Evolutionary conservation across 2,329 filamentous ascomycete genomes (phyloP).

Genomic region (Cordyceps farinosa): DNA sequence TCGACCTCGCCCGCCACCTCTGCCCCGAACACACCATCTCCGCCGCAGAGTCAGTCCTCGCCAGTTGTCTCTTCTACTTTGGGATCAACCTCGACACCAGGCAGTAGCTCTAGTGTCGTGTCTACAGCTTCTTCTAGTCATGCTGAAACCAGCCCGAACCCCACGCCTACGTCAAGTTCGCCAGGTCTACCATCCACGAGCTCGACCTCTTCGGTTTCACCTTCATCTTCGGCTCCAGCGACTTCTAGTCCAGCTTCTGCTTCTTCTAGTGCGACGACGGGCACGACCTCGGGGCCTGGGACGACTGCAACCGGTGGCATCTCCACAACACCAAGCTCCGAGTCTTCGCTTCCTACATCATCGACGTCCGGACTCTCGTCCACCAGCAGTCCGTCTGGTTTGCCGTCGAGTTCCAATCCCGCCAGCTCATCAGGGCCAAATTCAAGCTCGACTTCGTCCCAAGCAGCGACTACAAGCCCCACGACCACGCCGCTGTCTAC

Average conservation of each 20-base stretch:
- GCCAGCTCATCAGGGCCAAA: not conserved
- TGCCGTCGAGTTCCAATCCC: not conserved
- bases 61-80: not conserved
- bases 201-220: not conserved
- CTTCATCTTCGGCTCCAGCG: not conserved
- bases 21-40: not conserved
- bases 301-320: not conserved
- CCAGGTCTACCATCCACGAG: not conserved
- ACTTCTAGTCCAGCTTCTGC: not conserved
- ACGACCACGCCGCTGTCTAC: not conserved
- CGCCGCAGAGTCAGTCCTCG: not conserved
- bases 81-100: not conserved
- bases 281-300: not conserved
- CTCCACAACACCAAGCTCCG: not conserved
- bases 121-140: not conserved
- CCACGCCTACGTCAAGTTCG: not conserved
- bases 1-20: not conserved
- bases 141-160: not conserved
- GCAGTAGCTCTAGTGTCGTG: not conserved
- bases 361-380: not conserved
- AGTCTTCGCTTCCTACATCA: not conserved
- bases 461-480: not conserved
- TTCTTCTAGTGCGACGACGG: not conserved
- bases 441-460: not conserved
- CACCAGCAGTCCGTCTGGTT: not conserved